Percentiles rank a stretch among this genome's conserved stretches.
Evolutionary conservation across 805 yeast species (phyloP).

Genomic region (Lipomyces lipofer): DNA sequence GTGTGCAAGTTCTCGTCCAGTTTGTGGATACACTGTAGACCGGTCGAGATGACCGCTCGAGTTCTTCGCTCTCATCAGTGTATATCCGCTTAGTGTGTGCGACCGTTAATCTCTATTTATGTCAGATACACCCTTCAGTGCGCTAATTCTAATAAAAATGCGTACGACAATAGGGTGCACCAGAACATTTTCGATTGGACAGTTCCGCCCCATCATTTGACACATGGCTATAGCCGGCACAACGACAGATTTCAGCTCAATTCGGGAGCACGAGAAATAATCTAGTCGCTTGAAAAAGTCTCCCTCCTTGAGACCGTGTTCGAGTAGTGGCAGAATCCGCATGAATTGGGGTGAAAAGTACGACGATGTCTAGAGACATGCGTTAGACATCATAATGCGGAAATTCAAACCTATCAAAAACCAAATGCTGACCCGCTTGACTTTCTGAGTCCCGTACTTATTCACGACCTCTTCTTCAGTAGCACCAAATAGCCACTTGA

Average conservation of each 20-base stretch:
- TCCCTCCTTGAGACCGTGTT: neutral
- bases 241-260: neutral
- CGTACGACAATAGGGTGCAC: conserved; percentile 4
- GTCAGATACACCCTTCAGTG: too few relatives aligned
- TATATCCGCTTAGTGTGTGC: neutral
- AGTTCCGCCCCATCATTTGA: neutral
- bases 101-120: neutral
- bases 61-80: neutral
- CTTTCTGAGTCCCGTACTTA: neutral
- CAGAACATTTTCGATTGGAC: neutral
- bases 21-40: too few relatives aligned
- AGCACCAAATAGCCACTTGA: neutral
- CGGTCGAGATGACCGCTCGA: too few relatives aligned
- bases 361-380: neutral
- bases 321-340: conserved; percentile 1
- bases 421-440: neutral
- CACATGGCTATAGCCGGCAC: conserved; percentile 7
- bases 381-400: neutral
- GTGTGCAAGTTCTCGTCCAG: too few relatives aligned
- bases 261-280: conserved; percentile 1
- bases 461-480: neutral
- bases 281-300: neutral
- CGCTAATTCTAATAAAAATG: neutral
- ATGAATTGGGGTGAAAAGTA: conserved; percentile 1
- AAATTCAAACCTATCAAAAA: too few relatives aligned